Evolutionary conservation across 73 alveolate species (phyloP), one percentile per base, ranked within the genome.

Genomic region (Paramecium biaurelia): DNA sequence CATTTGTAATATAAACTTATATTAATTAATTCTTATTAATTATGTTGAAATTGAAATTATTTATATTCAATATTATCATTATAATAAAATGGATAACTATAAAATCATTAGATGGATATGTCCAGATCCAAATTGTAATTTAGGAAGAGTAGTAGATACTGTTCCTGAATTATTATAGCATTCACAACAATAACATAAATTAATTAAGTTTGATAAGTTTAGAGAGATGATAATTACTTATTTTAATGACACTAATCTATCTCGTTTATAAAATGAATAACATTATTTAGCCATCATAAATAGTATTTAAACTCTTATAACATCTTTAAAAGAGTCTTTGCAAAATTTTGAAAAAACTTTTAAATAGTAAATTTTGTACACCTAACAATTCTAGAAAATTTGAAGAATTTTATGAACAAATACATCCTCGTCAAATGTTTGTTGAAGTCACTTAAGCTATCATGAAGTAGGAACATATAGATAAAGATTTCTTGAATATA

Each of bases 1-100:
- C 94, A 89, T 89, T 89, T 82, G 26, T 26, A 72, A 53, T 41
- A 53, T 76, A 32, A 76, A 2, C 8, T 84, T 84, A 53, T 79
- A 53, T 79, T 79, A 42, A 47, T 47, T 41, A 41, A 4, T 41
- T 2, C 1, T 32, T 32, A 32, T 32, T 32, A 32, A 32, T 32
- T 2, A 2, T 2, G 37, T 2, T 32, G 37, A 32, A 38, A 38
- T 38, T 38, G 47, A 7, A 7, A 38, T 38, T 38, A 8, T 38
- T 38, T 38, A 38, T 38, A 38, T 38, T 3, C 5, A 38, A 38
- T 7, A 38, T 28, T 14, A 26, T 9, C 49, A 63, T 63, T 30
- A 63, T 5, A 26, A 7, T 63, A 30, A 63, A 63, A 63, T 63
- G 84, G 45, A 63, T 41, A 63, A 26, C 28, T 0, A 63, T 26